Conservation (phyloP, 768 basidiomycete species). For the Leucocoprinus sp. region DNA sequence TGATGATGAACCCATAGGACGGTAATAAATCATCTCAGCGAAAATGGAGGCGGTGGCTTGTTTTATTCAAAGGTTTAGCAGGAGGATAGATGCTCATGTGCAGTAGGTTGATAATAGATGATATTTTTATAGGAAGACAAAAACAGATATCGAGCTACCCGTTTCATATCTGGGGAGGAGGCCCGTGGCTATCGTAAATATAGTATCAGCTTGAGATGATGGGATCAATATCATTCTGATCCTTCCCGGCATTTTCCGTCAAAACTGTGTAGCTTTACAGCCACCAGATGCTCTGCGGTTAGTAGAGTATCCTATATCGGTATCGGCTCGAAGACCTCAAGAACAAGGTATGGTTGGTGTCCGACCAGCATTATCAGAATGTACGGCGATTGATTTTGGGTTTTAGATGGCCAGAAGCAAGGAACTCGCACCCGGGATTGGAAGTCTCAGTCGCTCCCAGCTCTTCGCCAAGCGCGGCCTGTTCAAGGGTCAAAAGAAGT, state of each 20-base stretch:
- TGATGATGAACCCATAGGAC: constrained; percentile 25
- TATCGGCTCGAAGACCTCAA: constrained; percentile 45
- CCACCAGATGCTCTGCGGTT: constrained; percentile 27
- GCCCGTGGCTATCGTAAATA: too few species aligned
- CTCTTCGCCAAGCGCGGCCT: constrained; percentile 75
- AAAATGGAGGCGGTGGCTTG: constrained; percentile 22
- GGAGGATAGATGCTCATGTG: constrained; percentile 23
- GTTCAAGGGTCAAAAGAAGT: constrained; percentile 80
- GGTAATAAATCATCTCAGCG: constrained; percentile 38
- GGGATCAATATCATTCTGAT: constrained; percentile 22
- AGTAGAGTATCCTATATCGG: constrained; percentile 30
- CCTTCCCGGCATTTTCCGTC: constrained; percentile 27
- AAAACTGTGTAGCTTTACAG: constrained; percentile 39
- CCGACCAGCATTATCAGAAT: constrained; percentile 10
- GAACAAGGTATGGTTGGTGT: constrained; percentile 39
- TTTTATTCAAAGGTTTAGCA: constrained; percentile 25
- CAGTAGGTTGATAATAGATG: constrained; percentile 27
- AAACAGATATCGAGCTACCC: too few species aligned
- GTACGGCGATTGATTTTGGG: constrained; percentile 14
- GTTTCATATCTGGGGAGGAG: too few species aligned
- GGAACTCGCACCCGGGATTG: constrained; percentile 75
- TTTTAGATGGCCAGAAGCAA: constrained; percentile 76
- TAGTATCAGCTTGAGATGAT: not conserved
- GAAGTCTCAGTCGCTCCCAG: constrained; percentile 76
- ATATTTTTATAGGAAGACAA: too few species aligned